A percentile compares a stretch with the other conserved stretches of the same genome.
phyloP scores from a whole-genome alignment of 108 stramenopile genomes.

The Nannochloropsis gaditana region DNA sequence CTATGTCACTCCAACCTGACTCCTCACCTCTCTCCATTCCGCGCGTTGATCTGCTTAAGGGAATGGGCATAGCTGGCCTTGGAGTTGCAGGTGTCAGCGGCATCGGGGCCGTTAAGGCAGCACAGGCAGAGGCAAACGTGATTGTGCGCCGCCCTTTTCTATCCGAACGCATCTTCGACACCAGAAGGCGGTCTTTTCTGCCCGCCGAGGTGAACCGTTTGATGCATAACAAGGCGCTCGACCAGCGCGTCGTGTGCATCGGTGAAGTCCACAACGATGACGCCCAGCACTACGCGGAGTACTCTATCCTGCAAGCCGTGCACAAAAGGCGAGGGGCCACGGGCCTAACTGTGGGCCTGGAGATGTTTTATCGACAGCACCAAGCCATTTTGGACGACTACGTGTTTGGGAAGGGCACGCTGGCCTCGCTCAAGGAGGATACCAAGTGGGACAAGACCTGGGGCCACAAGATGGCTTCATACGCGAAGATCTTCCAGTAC shows the following conservation, averaged over 20 bases:
- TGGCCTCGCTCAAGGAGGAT: constrained; percentile 43
- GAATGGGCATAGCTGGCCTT: neutral
- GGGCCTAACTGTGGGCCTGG: constrained; percentile 47
- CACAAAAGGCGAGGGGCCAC: neutral
- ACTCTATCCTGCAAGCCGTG: constrained; percentile 1
- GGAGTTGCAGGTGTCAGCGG: neutral
- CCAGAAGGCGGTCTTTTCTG: neutral
- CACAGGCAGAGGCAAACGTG: constrained; percentile 11
- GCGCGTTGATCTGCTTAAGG: neutral
- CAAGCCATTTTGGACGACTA: constrained; percentile 53
- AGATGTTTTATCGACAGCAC: constrained; percentile 55
- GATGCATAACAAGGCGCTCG: neutral
- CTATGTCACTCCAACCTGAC: neutral
- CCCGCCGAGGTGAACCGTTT: constrained; percentile 4
- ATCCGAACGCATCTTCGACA: constrained; percentile 5
- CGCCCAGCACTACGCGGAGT: constrained; percentile 6
- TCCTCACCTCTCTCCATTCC: neutral
- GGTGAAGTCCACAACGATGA: neutral
- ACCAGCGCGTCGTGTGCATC: constrained; percentile 4
- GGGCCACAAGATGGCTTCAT: constrained; percentile 28
- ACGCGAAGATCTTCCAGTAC: constrained; percentile 43
- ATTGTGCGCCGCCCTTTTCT: neutral
- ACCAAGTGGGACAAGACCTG: constrained; percentile 54
- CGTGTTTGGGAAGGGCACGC: constrained; percentile 44
- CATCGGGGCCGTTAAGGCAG: neutral